These are phyloP conservation scores for Globisporangium viniferum DNA, from an alignment of 352 stramenopile genomes.

Conservation along the genomic window DNA sequence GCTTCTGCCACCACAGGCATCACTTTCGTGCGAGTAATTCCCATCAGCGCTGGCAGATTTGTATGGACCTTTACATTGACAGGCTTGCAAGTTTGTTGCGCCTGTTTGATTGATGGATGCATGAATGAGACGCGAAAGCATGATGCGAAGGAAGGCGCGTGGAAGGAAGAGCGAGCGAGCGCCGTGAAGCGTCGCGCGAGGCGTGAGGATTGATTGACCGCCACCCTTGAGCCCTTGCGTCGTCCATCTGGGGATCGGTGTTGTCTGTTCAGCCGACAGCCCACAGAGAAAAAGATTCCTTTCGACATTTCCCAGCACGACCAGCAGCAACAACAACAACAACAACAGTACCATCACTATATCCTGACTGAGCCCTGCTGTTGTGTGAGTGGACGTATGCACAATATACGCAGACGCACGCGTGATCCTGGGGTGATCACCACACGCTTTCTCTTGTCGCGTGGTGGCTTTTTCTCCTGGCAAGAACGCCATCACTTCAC, in stretches of 20 bases:
- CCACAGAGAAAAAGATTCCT: not conserved
- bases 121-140: not conserved
- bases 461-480: conserved; percentile 2
- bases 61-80: not conserved
- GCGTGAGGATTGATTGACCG: not conserved
- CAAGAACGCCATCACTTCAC: not conserved
- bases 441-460: not conserved
- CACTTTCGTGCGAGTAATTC: conserved; percentile 9
- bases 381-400: not conserved
- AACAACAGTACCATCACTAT: not conserved
- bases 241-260: not conserved
- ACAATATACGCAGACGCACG: not conserved
- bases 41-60: not conserved
- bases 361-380: not conserved
- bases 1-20: conserved; percentile 1
- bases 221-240: not conserved
- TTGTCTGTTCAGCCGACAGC: not conserved
- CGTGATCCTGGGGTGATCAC: not conserved
- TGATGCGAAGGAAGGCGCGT: not conserved
- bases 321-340: too few relatives aligned
- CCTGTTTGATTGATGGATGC: not conserved
- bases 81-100: not conserved
- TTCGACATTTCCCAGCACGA: not conserved
- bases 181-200: not conserved
- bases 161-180: not conserved